Percentiles rank a stretch among this genome's conserved stretches.
These are phyloP conservation scores for Hypholoma fasciculare DNA, from an alignment of 768 basidiomycete species.

Conservation along the genomic window DNA sequence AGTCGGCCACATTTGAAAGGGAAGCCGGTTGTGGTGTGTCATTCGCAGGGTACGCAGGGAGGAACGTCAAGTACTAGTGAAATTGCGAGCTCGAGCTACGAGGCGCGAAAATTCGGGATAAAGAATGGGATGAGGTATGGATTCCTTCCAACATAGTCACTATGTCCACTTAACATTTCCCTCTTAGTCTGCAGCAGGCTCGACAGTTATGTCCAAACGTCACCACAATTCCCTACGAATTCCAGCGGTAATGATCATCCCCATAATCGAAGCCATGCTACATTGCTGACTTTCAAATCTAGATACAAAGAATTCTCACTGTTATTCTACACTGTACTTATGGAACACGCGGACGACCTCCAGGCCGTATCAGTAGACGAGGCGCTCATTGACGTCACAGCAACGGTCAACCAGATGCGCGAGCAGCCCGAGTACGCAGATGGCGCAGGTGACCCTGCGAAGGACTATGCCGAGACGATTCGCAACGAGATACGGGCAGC, in stretches of 20 bases:
- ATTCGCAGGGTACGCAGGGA: slow-evolving; percentile 79
- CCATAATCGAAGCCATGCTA: not conserved
- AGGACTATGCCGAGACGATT: slow-evolving; percentile 79
- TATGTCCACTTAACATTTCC: not conserved
- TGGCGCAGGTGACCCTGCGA: slow-evolving; percentile 57
- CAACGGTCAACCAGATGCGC: slow-evolving; percentile 45
- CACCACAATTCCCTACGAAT: slow-evolving; percentile 89
- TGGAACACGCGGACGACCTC: slow-evolving; percentile 86
- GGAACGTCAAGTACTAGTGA: slow-evolving; percentile 86
- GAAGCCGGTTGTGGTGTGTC: slow-evolving; percentile 93
- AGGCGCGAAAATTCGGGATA: slow-evolving; percentile 85
- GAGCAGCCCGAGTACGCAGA: slow-evolving; percentile 24
- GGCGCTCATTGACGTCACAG: slow-evolving; percentile 87
- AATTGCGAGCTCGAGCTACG: slow-evolving; percentile 93
- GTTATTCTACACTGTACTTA: slow-evolving; percentile 90
- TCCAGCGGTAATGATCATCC: slow-evolving; percentile 58
- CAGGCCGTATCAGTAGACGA: slow-evolving; percentile 98
- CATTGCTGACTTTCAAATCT: not conserved
- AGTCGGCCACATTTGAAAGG: slow-evolving; percentile 80
- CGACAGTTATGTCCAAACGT: slow-evolving; percentile 73
- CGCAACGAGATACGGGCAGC: slow-evolving; percentile 71
- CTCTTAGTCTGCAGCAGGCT: slow-evolving; percentile 72
- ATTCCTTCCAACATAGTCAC: not conserved
- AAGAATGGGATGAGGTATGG: slow-evolving; percentile 92
- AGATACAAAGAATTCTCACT: slow-evolving; percentile 86